Base-by-base conservation (phyloP, 805 yeast species). In the Candida sonorensis region DNA sequence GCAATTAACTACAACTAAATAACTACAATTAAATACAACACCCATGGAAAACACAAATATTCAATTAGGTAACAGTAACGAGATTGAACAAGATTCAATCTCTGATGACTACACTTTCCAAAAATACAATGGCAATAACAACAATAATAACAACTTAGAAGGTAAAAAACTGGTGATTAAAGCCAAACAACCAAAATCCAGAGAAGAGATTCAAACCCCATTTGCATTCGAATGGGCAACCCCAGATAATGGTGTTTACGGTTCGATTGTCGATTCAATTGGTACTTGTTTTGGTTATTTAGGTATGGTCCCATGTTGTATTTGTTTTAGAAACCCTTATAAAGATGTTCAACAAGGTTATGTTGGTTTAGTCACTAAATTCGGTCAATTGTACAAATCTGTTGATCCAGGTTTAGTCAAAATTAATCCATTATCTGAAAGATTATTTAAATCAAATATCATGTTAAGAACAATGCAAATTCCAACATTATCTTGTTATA, bases 391-490 rank as follows among this genome's bases (percentile, higher is more conserved):
- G 38, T 61, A 77, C 34, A 63, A 76, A 50, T 64, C 77, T 9
- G 80, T 73, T 19, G 85, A 79, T 50, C 85, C 86, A 5, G 87
- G 87, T 29, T 65, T 78, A 26, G 61, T 69, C 12, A 72, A 72
- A 45, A 76, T 79, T 31, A 79, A 79, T 54, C 75, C 75, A n/a
- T 64, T 77, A 61, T 66, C 76, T 31, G 87, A 79, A 47, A 67
- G 58, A 36, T 52, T 79, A 41, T 56, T 59, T 37, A 44, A 50
- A 16, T 77, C 75, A 12, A 67, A 68, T 42, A 66, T 79, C 44
- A 72, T 69, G 62, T 62, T 75, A 42, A 74, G 66, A 51, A 77
- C 77, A 18, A 57, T 69, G 42, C 84, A 78, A 38, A 69, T 79
- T 26, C 82, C 83, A 2, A 70, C 73, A n/a, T 81, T 78, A 50